Evolutionary conservation across 331 rosid species (phyloP), one percentile per base, ranked within the genome.

Genomic region (Prunus yedoensis): DNA sequence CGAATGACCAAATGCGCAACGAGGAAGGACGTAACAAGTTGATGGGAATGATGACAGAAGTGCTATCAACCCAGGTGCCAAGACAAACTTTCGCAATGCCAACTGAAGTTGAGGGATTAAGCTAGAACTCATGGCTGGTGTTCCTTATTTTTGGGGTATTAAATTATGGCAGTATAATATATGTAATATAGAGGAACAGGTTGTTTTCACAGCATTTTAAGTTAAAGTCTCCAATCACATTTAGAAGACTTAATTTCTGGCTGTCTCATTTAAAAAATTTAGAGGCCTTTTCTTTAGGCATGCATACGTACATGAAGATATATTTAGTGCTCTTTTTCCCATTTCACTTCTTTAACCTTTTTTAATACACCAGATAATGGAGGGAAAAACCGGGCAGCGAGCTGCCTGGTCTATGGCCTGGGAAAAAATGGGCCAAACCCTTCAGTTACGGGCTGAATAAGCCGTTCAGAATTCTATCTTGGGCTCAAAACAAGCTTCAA

Each of bases 1-100:
- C 14, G 78, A 74, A 66, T 32, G 77, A 67, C 63, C 77, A 69
- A 20, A 17, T 78, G 71, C 70, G 67, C 62, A 70, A 76, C 17
- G 88, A 83, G 67, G 89, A 82, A 16, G 86, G 85, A 71, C 73
- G 67, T 25, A 73, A 17, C 87, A 84, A 51, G 66, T 77, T 78
- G 82, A 68, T 71, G 80, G 89, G 87, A 46, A 79, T 77, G 61
- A 83, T 85, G 85, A 84, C 83, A 20, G 84, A 85, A 17, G 72
- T 74, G 83, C 65, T 75, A 51, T 75, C 91, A 6, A 70, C 83
- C 61, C 87, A 80, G 77, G 70, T 85, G 74, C 83, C 86, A 13
- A 72, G 78, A 73, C 91, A 80, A 77, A 60, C 68, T 70, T 85
- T 80, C 65, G 82, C 87, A 30, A 71, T 82, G 86, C 86, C 94